Evolutionary conservation across 768 basidiomycete species (phyloP).

Genomic region (Boletus fagicola): DNA sequence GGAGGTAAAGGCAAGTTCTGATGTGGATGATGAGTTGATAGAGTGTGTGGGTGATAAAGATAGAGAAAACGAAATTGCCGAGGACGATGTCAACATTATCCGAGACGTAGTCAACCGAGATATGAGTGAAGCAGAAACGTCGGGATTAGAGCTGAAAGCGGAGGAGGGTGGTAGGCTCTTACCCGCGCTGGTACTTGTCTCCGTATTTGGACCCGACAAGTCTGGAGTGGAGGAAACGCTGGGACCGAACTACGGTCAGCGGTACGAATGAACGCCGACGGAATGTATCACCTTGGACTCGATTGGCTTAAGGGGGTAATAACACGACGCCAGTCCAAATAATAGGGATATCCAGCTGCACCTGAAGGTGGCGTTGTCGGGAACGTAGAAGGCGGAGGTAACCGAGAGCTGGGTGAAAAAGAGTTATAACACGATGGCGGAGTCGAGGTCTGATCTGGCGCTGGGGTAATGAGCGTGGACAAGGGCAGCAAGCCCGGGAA

Average conservation of each 20-base stretch:
- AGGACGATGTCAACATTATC: background rate
- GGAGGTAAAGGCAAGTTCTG: background rate
- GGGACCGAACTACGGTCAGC: conserved; percentile 5
- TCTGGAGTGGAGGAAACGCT: conserved; percentile 1
- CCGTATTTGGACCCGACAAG: background rate
- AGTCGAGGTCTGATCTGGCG: conserved; percentile 5
- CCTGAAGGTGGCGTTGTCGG: conserved; percentile 6
- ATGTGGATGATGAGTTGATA: background rate
- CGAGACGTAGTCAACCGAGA: background rate
- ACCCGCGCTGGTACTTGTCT: conserved; percentile 17
- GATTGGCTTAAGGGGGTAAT: background rate
- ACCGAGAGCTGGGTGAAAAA: background rate
- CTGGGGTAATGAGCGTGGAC: conserved; percentile 15
- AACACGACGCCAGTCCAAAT: background rate
- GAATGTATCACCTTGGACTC: conserved; percentile 13
- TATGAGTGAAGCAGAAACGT: conserved; percentile 5
- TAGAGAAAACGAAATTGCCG: background rate
- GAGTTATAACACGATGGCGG: conserved; percentile 1
- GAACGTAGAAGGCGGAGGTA: background rate
- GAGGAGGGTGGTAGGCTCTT: conserved; percentile 14
- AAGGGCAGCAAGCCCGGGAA: conserved; percentile 18
- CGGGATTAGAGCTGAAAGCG: conserved; percentile 18
- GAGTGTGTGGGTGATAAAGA: background rate
- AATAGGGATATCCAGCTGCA: background rate
- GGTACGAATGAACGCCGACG: background rate